Percentiles rank a stretch among this genome's conserved stretches.
These are phyloP conservation scores for Trichoderma atroviride DNA, from an alignment of 2,329 filamentous ascomycete species.

Conservation along the genomic window DNA sequence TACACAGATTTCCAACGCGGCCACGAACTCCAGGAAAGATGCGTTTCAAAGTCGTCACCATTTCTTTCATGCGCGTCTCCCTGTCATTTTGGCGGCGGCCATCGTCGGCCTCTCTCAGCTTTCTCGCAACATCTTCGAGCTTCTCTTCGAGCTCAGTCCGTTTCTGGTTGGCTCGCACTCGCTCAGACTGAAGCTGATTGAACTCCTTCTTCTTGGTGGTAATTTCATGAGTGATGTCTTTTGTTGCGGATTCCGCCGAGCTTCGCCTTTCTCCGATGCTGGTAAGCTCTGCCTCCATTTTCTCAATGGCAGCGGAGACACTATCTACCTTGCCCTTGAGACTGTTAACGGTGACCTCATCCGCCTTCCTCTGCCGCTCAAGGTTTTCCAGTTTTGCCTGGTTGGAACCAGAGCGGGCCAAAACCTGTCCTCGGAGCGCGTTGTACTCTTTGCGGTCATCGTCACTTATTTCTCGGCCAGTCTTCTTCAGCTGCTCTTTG, in stretches of 20 bases:
- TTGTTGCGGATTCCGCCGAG: conserved; percentile 63
- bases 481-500: conserved; percentile 79
- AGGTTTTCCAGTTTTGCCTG: conserved; percentile 84
- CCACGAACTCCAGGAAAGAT: conserved; percentile 92
- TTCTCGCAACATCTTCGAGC: conserved; percentile 76
- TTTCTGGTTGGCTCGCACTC: conserved; percentile 76
- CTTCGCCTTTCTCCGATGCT: conserved; percentile 70
- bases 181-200: conserved; percentile 81
- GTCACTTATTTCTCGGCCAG: conserved; percentile 83
- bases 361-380: conserved; percentile 85
- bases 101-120: conserved; percentile 83
- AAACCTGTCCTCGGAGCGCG: conserved; percentile 79
- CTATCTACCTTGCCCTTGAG: conserved; percentile 85
- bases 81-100: conserved; percentile 83
- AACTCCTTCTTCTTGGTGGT: conserved; percentile 88
- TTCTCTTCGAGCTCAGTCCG: conserved; percentile 91
- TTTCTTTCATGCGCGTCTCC: conserved; percentile 78
- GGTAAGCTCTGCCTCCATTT: conserved; percentile 70
- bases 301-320: conserved; percentile 72
- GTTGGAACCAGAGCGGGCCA: conserved; percentile 77
- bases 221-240: conserved; percentile 74
- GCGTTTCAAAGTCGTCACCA: conserved; percentile 82
- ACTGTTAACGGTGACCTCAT: conserved; percentile 87
- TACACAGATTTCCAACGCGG: conserved; percentile 86
- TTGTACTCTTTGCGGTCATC: conserved; percentile 90